Base-by-base conservation (phyloP, 495 filamentous ascomycete genomes). In the Chaetomium tenue region DNA sequence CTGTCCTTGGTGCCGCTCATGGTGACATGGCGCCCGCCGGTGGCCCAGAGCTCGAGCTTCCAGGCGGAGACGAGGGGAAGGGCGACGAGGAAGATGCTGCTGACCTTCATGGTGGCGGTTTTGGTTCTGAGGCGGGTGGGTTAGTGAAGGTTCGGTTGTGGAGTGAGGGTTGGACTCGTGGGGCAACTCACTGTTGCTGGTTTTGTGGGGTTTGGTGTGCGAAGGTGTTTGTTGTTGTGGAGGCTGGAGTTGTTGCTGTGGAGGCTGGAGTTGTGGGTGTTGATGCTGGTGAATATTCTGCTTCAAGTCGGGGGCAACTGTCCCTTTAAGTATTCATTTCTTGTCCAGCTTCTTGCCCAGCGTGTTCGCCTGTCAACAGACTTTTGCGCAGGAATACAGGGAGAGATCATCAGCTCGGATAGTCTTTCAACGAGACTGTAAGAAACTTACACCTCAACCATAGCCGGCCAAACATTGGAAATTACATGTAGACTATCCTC, bases 81-180 rank as follows among this genome's bases (percentile, higher is more conserved):
- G 28, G 59, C 30, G 56, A 37, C 33, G 55, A 47, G 12, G 63
- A 65, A 12, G 48, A 65, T 5, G 12, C 55, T 12, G 63, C 18
- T 48, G 63, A 57, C 25, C 57, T 65, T 60, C 63, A 65, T 65
- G 55, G 46, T 65, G 33, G 25, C 16, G n/a, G 46, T 44, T 30
- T 30, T 52, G 28, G 8, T 55, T 33, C 42, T 60, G 47, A 15
- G 28, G 28, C 28, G 11, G 58, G 33, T 1, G 18, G 20, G 46
- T 37, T 39, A 52, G 58, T 39, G 50, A 5, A 23, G 7, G 28
- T 22, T 18, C 15, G n/a, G 50, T 37, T 39, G 42, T 6, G 22
- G 16, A 25, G 23, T 13, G 48, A 26, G 22, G 23, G 3, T 26
- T 9, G 22, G 48, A 16, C 23, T 11, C 20, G 6, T 6, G 22